Evolutionary conservation across 1,284 basidiomycete species (phyloP).

Genomic region (Chondrostereum purpureum): DNA sequence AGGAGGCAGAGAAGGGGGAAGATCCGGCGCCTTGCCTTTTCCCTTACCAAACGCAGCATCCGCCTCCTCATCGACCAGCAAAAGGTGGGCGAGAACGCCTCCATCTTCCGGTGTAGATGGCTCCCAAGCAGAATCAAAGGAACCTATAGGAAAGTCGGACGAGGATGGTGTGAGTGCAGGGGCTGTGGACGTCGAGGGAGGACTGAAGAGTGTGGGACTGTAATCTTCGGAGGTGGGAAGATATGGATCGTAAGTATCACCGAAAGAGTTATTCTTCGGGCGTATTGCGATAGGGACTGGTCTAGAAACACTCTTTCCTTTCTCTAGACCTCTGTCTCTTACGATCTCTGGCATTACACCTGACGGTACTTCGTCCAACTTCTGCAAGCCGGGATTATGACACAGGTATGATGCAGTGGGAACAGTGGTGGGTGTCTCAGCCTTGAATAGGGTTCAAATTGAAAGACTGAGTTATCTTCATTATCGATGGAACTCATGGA

Average conservation of each 20-base stretch:
- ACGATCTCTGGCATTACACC: neutral
- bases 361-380: too few species aligned
- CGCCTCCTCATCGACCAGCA: constrained; percentile 5
- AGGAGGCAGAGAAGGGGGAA: constrained; percentile 12
- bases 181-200: constrained; percentile 16
- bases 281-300: constrained; percentile 38
- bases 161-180: constrained; percentile 22
- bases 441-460: constrained; percentile 38
- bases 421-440: neutral
- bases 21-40: constrained; percentile 26
- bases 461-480: constrained; percentile 40
- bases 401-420: neutral
- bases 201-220: constrained; percentile 15
- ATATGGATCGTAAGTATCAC: neutral
- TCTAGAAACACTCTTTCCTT: constrained; percentile 44
- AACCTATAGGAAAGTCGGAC: constrained; percentile 17
- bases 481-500: constrained; percentile 43
- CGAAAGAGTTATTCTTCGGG: too few species aligned
- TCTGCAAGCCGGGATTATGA: too few species aligned
- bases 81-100: neutral
- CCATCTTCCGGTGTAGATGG: constrained; percentile 5
- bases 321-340: constrained; percentile 19
- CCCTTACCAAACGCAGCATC: constrained; percentile 34
- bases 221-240: constrained; percentile 3
- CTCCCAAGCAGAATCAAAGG: constrained; percentile 17